These are phyloP conservation scores for Calocybe indica DNA, from an alignment of 768 basidiomycete genomes.

Conservation along the genomic window DNA sequence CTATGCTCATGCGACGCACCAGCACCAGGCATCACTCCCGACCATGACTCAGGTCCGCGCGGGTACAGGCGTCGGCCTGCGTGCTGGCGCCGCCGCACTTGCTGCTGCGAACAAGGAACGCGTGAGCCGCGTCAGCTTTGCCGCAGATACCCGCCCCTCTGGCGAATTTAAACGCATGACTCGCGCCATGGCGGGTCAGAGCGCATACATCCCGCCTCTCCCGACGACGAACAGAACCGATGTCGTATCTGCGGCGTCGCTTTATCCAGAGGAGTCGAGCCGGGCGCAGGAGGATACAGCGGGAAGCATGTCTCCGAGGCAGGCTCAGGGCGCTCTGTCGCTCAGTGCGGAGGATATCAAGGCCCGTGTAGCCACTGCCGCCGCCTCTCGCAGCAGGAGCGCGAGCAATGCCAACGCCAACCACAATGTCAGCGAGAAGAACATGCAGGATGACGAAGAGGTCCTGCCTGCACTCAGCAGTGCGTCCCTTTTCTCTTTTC, in stretches of 20 bases:
- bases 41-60: conserved; percentile 43
- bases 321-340: conserved; percentile 34
- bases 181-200: conserved; percentile 28
- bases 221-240: conserved; percentile 6
- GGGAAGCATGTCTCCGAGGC: conserved; percentile 26
- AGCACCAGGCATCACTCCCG: conserved; percentile 12
- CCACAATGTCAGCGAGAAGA: conserved; percentile 17
- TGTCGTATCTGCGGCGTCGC: not conserved
- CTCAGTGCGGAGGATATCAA: conserved; percentile 60
- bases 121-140: conserved; percentile 62
- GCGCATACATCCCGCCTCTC: conserved; percentile 35
- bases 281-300: conserved; percentile 8
- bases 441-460: conserved; percentile 35
- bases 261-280: conserved; percentile 10
- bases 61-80: conserved; percentile 40
- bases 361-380: conserved; percentile 21
- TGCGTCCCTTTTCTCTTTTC: conserved; percentile 27
- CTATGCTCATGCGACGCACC: conserved; percentile 3
- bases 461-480: conserved; percentile 65
- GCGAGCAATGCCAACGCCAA: conserved; percentile 21
- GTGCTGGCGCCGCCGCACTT: conserved; percentile 31
- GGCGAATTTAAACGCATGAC: conserved; percentile 26
- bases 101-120: conserved; percentile 23
- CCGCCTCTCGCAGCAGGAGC: conserved; percentile 1
- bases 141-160: conserved; percentile 46